Evolutionary conservation across 345 rosid species (phyloP).

Genomic region (Ailanthus altissimus): DNA sequence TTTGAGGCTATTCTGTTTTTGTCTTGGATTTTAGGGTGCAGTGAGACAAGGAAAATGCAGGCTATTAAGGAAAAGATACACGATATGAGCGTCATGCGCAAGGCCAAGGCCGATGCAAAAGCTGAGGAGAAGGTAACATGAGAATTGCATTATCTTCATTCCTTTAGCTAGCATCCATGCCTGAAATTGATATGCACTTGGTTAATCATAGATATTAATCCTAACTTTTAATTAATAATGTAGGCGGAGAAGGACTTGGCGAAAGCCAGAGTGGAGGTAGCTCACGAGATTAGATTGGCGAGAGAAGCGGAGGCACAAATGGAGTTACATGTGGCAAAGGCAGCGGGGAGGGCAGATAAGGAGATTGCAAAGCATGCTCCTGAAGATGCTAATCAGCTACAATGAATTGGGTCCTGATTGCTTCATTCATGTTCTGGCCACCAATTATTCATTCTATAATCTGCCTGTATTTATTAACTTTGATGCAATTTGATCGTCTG

Average conservation of each 20-base stretch:
- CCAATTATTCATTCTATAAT: too few species aligned
- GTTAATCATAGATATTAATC: too few species aligned
- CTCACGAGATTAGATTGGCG: conserved; percentile 57
- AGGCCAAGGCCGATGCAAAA: conserved; percentile 10
- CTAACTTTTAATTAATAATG: not conserved
- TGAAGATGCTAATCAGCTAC: too few species aligned
- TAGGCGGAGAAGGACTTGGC: conserved; percentile 50
- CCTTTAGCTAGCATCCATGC: too few species aligned
- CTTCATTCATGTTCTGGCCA: too few species aligned
- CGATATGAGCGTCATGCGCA: conserved; percentile 34
- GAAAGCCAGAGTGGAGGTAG: conserved; percentile 45
- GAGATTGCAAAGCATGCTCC: conserved; percentile 27
- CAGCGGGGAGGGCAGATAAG: conserved; percentile 27
- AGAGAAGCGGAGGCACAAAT: conserved; percentile 56
- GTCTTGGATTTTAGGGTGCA: too few species aligned
- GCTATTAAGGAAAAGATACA: conserved; percentile 48
- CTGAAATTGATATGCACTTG: too few species aligned
- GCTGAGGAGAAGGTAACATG: not conserved
- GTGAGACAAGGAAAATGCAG: conserved; percentile 37
- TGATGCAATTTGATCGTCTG: too few species aligned
- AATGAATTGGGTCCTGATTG: too few species aligned
- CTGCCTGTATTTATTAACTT: too few species aligned
- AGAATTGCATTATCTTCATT: too few species aligned
- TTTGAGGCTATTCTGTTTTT: too few species aligned
- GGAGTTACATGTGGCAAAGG: conserved; percentile 51